phyloP scores from a whole-genome alignment of 768 basidiomycete genomes.

The Boletus insuetus region DNA sequence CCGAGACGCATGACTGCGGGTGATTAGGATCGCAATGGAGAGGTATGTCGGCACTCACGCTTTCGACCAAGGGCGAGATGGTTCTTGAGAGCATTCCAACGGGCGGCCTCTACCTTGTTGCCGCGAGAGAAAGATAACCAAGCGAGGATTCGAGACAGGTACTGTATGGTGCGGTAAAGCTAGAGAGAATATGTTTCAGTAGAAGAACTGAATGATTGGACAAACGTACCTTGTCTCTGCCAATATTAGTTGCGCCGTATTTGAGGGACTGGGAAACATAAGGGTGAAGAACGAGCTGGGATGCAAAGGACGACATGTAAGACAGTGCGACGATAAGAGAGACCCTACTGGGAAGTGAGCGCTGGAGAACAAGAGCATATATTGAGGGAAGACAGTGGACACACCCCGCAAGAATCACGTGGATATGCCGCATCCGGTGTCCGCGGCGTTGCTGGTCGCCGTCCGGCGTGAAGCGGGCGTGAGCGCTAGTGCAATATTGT shows the following conservation, averaged over 20 bases:
- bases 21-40: background rate
- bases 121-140: slow-evolving; percentile 77
- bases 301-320: slow-evolving; percentile 43
- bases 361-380: background rate
- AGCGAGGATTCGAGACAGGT: slow-evolving; percentile 83
- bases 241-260: slow-evolving; percentile 76
- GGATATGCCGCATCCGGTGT: slow-evolving; percentile 12
- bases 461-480: background rate
- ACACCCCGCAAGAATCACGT: slow-evolving; percentile 29
- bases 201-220: background rate
- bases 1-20: slow-evolving; percentile 83
- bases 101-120: slow-evolving; percentile 63
- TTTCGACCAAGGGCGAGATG: slow-evolving; percentile 86
- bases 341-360: background rate
- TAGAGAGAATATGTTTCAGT: slow-evolving; percentile 29
- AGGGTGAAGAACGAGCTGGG: slow-evolving; percentile 86
- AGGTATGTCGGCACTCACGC: slow-evolving; percentile 41
- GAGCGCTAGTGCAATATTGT: background rate
- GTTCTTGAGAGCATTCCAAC: slow-evolving; percentile 82
- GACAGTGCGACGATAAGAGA: slow-evolving; percentile 10
- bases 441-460: background rate
- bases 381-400: background rate
- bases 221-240: slow-evolving; percentile 79
- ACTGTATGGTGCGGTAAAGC: slow-evolving; percentile 90
- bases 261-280: slow-evolving; percentile 71